Evolutionary conservation across 2,329 filamentous ascomycete species (phyloP).

Genomic region (Ceratocystis colombiana): DNA sequence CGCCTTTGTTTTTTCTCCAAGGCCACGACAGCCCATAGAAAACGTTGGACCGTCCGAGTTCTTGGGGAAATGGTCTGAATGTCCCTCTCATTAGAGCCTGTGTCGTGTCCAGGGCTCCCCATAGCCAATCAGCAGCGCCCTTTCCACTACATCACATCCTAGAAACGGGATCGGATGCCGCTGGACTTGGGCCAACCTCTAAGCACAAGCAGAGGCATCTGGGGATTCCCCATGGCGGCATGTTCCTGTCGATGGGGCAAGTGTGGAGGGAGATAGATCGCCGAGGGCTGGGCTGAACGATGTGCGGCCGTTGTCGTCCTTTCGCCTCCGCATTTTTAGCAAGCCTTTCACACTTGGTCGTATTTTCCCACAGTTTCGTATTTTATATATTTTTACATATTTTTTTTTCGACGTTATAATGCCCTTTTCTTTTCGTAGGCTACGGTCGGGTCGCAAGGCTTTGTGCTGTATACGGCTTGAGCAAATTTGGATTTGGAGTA

Average conservation of each 20-base stretch:
- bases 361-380: no score
- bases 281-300: not conserved
- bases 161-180: not conserved
- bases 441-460: not conserved
- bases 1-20: not conserved
- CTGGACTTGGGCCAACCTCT: not conserved
- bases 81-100: not conserved
- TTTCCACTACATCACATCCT: not conserved
- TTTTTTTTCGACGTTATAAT: no score
- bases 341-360: no score
- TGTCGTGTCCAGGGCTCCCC: no score
- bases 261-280: not conserved
- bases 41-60: not conserved
- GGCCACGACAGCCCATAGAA: not conserved
- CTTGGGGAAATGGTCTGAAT: not conserved
- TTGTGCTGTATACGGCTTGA: not conserved
- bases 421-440: no score
- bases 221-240: not conserved
- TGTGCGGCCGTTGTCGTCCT: not conserved
- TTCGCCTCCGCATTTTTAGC: no score
- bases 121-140: not conserved
- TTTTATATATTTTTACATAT: no score
- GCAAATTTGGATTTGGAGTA: not conserved
- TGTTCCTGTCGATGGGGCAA: not conserved
- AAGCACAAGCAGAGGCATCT: not conserved